Base-by-base conservation (phyloP, 345 rosid species). In the Pistacia atlantica region DNA sequence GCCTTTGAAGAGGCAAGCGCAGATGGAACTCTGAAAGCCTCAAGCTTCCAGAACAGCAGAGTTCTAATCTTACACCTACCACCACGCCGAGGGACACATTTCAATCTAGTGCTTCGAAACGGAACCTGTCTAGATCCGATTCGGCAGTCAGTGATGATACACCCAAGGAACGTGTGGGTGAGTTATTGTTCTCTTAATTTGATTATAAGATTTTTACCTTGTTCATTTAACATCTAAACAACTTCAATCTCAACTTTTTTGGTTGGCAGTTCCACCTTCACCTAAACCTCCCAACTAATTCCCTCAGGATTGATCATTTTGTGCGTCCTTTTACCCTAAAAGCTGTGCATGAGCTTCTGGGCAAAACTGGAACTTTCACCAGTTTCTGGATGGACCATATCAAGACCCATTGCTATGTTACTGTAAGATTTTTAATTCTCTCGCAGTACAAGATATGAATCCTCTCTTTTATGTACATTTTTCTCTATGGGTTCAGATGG, bases 331-430 rank as follows among this genome's bases (percentile, higher is more conserved):
- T 97, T 72, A 97, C 99, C 8, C 83, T 97, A 80, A 94, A 91
- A 78, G 98, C 99, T 86, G 98, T 94, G 73, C 98, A 97, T 79
- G 99, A 92, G 82, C 94, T 97, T 77, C 79, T 97, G 33, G 97
- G 96, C 33, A 91, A 91, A 84, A 94, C 97, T 35, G 98, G 99
- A 74, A 84, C 71, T 17, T 85, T 92, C 55, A 79, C 87, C 42
- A 85, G 86, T 82, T 97, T 96, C 87, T 96, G 99, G 99, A 96
- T 96, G 99, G 98, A 96, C 65, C 86, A 91, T 54, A 96, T 96
- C 72, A 96, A 96, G 86, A 96, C 99, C 57, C 99, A 96, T 85
- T 96, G 99, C 89, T 96, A 84, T 72, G 94, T 92, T 45, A 86
- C 89, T 58, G 99, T 97, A 90, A 88, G 97, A 60, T 56, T 16